Base-by-base conservation (phyloP, 352 stramenopile species). In the Globisporangium radiosum region DNA sequence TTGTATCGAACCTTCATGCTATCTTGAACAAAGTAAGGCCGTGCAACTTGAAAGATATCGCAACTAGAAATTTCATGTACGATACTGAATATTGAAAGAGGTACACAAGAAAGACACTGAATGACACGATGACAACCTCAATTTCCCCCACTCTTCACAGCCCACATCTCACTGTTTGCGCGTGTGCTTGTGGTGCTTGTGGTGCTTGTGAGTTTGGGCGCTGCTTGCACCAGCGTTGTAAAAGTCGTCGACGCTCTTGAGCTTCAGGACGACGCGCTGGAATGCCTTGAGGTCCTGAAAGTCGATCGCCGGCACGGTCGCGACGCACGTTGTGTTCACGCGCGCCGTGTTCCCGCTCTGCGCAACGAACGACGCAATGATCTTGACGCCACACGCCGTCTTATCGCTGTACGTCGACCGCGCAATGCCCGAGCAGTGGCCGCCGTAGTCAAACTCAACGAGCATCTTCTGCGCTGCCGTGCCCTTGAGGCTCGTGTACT, bases 251-350 rank as follows among this genome's bases (percentile, higher is more conserved):
- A 54, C 7, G 15, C 10, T 7, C 49, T 59, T 44, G 36, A 58
- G 1, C 42, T 13, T 13, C 7, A 3, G 7, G 2, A 25, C 25
- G 25, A 25, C 25, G 25, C 25, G 25, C 25, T 53, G 48, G 37
- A 53, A 39, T 14, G 25, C 48, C 25, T 53, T 53, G 48, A 53
- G n/a, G 17, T 53, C 48, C 7, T n/a, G 17, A 57, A 47, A 47
- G 37, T 47, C n/a, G 52, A 59, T n/a, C 43, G 49, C 10, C 9
- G 60, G 60, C n/a, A 57, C 53, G 14, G 56, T 36, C 10, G 52
- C 37, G 43, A 77, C n/a, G 42, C 70, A 77, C 25, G 54, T 58
- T 9, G 54, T 56, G 49, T 77, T 57, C 9, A 77, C 43, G 13
- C 55, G 56, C 1, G 43, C 37, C 5, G 67, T 39, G 7, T 68